phyloP scores from a whole-genome alignment of 1,139 yeast genomes.

The Yamadazyma mexicana region DNA sequence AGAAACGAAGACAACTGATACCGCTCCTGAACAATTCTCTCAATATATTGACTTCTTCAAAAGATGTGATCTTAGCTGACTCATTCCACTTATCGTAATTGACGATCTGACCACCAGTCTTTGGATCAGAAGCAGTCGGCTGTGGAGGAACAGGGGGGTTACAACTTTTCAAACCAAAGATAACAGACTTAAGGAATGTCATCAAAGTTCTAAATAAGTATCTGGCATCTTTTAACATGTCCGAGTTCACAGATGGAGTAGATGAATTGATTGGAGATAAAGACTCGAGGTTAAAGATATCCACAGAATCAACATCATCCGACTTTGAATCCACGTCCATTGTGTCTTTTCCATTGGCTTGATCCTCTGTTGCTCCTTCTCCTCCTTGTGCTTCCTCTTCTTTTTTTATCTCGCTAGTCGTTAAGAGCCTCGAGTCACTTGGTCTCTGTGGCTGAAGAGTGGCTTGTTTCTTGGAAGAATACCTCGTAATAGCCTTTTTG shows the following conservation, averaged over 20 bases:
- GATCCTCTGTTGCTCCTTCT: too few species aligned
- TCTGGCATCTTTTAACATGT: conserved; percentile 83
- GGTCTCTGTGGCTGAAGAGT: background rate
- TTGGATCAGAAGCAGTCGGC: conserved; percentile 52
- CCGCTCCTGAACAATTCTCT: conserved; percentile 82
- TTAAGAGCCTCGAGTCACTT: conserved; percentile 1
- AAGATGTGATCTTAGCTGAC: conserved; percentile 77
- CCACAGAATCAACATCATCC: conserved; percentile 15
- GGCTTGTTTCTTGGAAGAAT: conserved; percentile 28
- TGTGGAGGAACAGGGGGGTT: conserved; percentile 79
- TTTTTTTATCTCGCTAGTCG: conserved; percentile 5
- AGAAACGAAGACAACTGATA: conserved; percentile 75
- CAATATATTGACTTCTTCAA: conserved; percentile 79
- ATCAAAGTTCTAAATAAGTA: conserved; percentile 84
- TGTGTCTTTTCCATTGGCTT: conserved; percentile 7
- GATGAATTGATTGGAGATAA: conserved; percentile 40
- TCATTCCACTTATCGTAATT: conserved; percentile 74
- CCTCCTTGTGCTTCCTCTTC: conserved; percentile 3
- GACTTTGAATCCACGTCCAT: conserved; percentile 4
- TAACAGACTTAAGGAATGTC: conserved; percentile 87
- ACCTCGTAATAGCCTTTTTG: conserved; percentile 41
- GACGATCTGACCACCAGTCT: conserved; percentile 58
- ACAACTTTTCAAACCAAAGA: conserved; percentile 85
- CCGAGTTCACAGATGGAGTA: conserved; percentile 42
- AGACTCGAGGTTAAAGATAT: conserved; percentile 40